Evolutionary conservation across 2,329 filamentous ascomycete species (phyloP).

Genomic region (Hypomyces perniciosus): DNA sequence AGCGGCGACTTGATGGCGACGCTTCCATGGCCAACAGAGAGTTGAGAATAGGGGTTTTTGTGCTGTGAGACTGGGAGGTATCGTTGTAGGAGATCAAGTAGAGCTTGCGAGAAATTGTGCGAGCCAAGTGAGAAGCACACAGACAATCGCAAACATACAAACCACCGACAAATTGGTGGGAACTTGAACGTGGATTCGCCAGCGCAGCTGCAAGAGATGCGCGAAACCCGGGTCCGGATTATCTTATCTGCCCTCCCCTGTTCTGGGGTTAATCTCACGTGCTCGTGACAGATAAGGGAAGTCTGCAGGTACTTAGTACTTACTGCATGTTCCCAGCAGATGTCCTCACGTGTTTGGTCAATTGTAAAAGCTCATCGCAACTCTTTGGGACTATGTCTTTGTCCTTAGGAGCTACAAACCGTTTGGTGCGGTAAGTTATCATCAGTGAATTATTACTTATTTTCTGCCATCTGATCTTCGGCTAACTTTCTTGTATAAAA

Average conservation of each 20-base stretch:
- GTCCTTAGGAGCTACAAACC: not conserved
- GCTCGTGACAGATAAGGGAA: not conserved
- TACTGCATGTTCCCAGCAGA: not conserved
- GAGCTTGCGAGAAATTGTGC: not conserved
- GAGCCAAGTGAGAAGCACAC: not conserved
- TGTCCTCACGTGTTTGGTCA: not conserved
- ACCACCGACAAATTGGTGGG: not conserved
- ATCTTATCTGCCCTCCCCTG: slow-evolving; percentile 7
- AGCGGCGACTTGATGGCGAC: slow-evolving; percentile 8
- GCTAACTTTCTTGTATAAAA: not conserved
- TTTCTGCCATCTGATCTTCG: not conserved
- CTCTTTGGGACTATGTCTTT: too few relatives aligned
- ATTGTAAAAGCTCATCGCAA: too few relatives aligned
- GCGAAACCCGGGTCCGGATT: slow-evolving; percentile 8
- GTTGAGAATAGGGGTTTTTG: not conserved
- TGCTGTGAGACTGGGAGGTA: not conserved
- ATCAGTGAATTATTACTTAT: not conserved
- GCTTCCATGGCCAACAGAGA: slow-evolving; percentile 16
- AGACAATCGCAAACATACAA: not conserved
- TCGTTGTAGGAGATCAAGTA: not conserved
- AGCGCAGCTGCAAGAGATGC: too few relatives aligned
- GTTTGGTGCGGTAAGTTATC: not conserved
- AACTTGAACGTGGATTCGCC: too few relatives aligned
- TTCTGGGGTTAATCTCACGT: not conserved
- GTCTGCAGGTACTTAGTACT: not conserved